phyloP scores from a whole-genome alignment of 2,329 filamentous ascomycete species.

The Fusarium succisae region DNA sequence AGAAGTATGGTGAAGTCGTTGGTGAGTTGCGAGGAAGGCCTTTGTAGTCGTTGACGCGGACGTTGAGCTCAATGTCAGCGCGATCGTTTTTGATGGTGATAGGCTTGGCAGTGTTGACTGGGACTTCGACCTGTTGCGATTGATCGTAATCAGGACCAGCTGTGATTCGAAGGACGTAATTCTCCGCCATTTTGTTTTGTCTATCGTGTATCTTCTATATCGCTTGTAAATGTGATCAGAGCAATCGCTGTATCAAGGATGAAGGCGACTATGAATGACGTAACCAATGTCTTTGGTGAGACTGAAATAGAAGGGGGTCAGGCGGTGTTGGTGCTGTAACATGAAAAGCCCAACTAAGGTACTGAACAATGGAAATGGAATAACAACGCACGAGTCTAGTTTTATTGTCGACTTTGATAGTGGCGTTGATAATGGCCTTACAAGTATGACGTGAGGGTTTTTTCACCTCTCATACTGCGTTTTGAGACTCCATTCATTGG shows the following conservation, averaged over 20 bases:
- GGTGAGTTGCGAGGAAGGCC: constrained; percentile 80
- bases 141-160: constrained; percentile 81
- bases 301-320: neutral
- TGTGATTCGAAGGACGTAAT: constrained; percentile 84
- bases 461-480: neutral
- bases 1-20: constrained; percentile 80
- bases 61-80: constrained; percentile 74
- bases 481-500: constrained; percentile 17
- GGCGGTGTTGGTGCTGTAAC: neutral
- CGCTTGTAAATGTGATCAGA: neutral
- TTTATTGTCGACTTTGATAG: neutral
- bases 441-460: constrained; percentile 39
- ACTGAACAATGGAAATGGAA: neutral
- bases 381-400: neutral
- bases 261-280: constrained; percentile 17
- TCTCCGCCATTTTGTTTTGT: constrained; percentile 63
- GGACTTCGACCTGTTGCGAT: constrained; percentile 75
- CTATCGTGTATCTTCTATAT: neutral
- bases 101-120: constrained; percentile 75
- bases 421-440: constrained; percentile 12
- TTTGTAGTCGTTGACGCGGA: constrained; percentile 74
- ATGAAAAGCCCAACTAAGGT: neutral
- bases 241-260: neutral
- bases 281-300: neutral
- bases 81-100: constrained; percentile 70